These are phyloP conservation scores for Tetragonia tetragonoides DNA, from an alignment of 148 eudicot species.

Conservation along the genomic window DNA sequence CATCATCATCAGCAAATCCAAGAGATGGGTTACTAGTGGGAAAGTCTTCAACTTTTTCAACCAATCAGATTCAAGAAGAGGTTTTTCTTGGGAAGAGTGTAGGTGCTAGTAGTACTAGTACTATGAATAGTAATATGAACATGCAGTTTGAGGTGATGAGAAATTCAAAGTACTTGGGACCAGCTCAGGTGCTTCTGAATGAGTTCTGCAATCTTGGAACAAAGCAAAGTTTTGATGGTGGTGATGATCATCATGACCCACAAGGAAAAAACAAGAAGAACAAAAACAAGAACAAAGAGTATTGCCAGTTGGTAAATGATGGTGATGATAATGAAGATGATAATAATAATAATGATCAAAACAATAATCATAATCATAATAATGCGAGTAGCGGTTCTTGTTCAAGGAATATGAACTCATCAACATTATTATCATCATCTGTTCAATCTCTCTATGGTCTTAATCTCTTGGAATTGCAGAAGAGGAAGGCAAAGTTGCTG, in stretches of 20 bases:
- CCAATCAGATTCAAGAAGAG: conserved; percentile 24
- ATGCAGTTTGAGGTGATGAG: conserved; percentile 41
- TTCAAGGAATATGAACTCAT: conserved; percentile 21
- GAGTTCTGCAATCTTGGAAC: conserved; percentile 77
- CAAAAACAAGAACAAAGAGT: conserved; percentile 21
- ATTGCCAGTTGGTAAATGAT: conserved; percentile 19
- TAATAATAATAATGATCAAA: background rate
- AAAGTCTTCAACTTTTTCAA: conserved; percentile 29
- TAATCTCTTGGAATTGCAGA: conserved; percentile 71
- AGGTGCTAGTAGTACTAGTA: background rate
- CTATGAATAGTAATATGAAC: conserved; percentile 6
- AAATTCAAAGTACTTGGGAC: conserved; percentile 69
- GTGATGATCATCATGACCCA: conserved; percentile 20
- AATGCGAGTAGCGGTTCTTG: conserved; percentile 28
- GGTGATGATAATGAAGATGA: conserved; percentile 11
- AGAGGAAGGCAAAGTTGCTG: conserved; percentile 68
- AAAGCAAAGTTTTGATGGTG: conserved; percentile 24
- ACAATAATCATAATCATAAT: conserved; percentile 3
- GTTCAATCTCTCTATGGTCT: conserved; percentile 45
- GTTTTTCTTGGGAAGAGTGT: conserved; percentile 33
- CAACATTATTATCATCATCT: background rate
- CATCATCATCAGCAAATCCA: conserved; percentile 13
- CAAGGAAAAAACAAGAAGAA: conserved; percentile 33
- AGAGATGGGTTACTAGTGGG: conserved; percentile 24
- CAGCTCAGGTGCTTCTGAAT: conserved; percentile 72